These are phyloP conservation scores for Lumnitzera littorea DNA, from an alignment of 345 rosid species.

Conservation along the genomic window DNA sequence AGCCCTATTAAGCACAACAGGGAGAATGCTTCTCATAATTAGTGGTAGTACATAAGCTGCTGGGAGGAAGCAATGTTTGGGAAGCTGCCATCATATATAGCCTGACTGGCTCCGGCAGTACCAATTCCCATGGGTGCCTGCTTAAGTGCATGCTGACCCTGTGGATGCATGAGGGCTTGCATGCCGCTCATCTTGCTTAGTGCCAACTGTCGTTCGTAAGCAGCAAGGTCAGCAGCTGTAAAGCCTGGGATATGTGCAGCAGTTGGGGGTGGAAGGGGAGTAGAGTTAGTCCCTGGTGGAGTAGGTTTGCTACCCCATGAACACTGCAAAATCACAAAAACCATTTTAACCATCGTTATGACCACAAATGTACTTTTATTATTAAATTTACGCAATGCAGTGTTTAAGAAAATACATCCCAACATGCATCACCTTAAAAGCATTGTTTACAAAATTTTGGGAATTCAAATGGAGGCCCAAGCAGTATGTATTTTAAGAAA, in stretches of 20 bases:
- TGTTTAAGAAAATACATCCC: no score
- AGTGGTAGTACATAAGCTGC: conserved; percentile 86
- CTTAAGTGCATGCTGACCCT: conserved; percentile 65
- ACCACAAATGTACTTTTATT: no score
- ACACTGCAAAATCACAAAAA: conserved; percentile 39
- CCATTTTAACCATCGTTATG: background rate
- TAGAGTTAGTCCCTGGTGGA: conserved; percentile 69
- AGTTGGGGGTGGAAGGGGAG: conserved; percentile 78
- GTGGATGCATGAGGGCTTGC: conserved; percentile 67
- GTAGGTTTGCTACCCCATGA: conserved; percentile 99
- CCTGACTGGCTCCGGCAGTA: conserved; percentile 60
- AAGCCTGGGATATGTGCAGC: conserved; percentile 45
- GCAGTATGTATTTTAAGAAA: no score
- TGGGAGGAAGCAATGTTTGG: conserved; percentile 67
- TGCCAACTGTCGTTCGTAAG: conserved; percentile 58
- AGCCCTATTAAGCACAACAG: no score
- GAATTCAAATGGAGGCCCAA: no score
- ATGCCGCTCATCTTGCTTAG: conserved; percentile 57
- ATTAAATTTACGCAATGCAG: no score
- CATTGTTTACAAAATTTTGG: no score
- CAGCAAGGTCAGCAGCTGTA: conserved; percentile 48
- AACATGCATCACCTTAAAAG: no score
- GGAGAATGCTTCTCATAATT: conserved; percentile 9
- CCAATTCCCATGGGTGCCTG: conserved; percentile 72
- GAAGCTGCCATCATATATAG: conserved; percentile 73